Conservation (phyloP, 2,329 filamentous ascomycete species). For the Talaromyces sp. region DNA sequence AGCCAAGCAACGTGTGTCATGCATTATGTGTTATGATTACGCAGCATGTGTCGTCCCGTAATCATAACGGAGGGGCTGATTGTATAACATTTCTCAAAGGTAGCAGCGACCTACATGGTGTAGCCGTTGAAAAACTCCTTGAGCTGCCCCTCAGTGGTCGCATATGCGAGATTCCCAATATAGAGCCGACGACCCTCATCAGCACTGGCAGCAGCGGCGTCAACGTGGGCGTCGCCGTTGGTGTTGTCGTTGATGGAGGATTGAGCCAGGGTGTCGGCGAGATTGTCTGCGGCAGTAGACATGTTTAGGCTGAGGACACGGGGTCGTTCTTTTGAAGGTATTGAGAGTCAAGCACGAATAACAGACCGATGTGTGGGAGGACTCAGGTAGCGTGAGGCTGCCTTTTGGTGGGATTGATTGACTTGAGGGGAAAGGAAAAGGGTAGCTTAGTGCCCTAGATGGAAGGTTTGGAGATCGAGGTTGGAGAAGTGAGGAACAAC, state of each 20-base stretch:
- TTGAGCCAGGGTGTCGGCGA: conserved; percentile 64
- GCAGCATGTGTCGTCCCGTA: not conserved
- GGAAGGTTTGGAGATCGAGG: conserved; percentile 35
- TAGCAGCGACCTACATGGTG: conserved; percentile 77
- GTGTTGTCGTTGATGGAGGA: conserved; percentile 60
- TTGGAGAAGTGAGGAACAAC: conserved; percentile 20
- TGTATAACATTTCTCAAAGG: not conserved
- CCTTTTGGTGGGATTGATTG: conserved; percentile 35
- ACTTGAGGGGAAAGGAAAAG: conserved; percentile 61
- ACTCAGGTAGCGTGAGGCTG: conserved; percentile 62
- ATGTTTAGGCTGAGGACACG: conserved; percentile 59
- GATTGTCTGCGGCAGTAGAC: conserved; percentile 76
- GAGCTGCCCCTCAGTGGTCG: conserved; percentile 99
- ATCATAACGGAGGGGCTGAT: not conserved
- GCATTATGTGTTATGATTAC: not conserved
- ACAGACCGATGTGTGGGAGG: conserved; percentile 43
- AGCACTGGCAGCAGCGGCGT: conserved; percentile 93
- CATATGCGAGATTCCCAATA: conserved; percentile 99
- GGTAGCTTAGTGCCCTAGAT: conserved; percentile 90
- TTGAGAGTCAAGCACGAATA: conserved; percentile 10
- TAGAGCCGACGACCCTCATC: conserved; percentile 98
- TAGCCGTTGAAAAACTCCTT: conserved; percentile 99
- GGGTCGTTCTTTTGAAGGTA: conserved; percentile 17
- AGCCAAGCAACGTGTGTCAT: not conserved
- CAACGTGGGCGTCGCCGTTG: conserved; percentile 66